Evolutionary conservation across 108 stramenopile species (phyloP).

Genomic region (Pseudonitzschia multistriata): DNA sequence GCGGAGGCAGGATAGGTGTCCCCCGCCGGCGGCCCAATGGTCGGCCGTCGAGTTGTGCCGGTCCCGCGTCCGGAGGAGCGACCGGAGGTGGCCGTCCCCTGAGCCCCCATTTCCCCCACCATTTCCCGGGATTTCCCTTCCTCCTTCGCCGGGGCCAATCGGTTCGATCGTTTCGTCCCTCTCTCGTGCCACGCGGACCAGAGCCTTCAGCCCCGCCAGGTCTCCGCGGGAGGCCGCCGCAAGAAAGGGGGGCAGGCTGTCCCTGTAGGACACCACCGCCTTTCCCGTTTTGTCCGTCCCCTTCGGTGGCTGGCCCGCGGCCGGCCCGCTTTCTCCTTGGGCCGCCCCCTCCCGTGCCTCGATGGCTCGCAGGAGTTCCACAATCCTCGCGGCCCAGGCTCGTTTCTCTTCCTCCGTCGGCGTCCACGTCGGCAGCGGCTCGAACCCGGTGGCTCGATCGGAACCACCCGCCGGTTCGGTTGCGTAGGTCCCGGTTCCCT

Average conservation of each 20-base stretch:
- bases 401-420: constrained; percentile 60
- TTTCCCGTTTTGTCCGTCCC: constrained; percentile 55
- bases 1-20: constrained; percentile 66
- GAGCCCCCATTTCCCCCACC: too few relatives aligned
- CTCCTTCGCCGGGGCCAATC: constrained; percentile 1
- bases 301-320: constrained; percentile 3
- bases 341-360: constrained; percentile 22
- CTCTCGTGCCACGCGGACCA: constrained; percentile 26
- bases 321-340: neutral
- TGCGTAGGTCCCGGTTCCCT: neutral
- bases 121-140: neutral
- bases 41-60: constrained; percentile 74
- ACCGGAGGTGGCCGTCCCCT: constrained; percentile 17
- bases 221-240: constrained; percentile 71
- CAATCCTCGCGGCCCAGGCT: constrained; percentile 61
- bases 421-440: constrained; percentile 31
- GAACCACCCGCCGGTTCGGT: neutral
- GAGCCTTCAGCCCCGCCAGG: constrained; percentile 24
- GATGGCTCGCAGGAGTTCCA: constrained; percentile 47
- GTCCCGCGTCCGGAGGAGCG: constrained; percentile 52
- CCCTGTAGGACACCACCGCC: constrained; percentile 45
- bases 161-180: neutral
- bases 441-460: neutral
- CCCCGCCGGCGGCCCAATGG: constrained; percentile 88
- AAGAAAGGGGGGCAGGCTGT: constrained; percentile 69